Conservation (phyloP, 352 stramenopile species). For the Phytophthora boehmeriae region DNA sequence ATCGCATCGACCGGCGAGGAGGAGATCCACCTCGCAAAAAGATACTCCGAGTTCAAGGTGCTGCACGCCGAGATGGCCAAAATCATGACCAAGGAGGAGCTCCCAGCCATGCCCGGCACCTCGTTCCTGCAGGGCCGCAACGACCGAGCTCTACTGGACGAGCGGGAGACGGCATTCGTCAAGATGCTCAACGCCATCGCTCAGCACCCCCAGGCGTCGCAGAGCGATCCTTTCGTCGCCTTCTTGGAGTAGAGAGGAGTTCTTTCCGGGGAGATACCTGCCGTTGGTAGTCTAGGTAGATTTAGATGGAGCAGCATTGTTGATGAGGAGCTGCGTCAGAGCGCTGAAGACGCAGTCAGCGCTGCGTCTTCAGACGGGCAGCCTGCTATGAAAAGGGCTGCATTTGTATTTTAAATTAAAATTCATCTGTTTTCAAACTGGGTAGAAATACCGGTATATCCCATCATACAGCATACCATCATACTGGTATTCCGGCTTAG, state of each 20-base stretch:
- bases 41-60: conserved; percentile 81
- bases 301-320: not conserved
- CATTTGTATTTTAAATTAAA: too few relatives aligned
- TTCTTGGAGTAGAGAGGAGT: conserved; percentile 53
- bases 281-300: conserved; percentile 28
- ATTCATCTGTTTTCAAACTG: too few relatives aligned
- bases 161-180: conserved; percentile 62
- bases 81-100: conserved; percentile 59
- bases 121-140: conserved; percentile 56
- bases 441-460: too few relatives aligned
- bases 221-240: conserved; percentile 46
- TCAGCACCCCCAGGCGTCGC: conserved; percentile 46
- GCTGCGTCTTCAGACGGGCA: not conserved
- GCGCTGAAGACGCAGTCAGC: not conserved
- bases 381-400: too few relatives aligned
- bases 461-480: conserved; percentile 16
- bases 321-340: too few relatives aligned
- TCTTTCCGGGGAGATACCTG: conserved; percentile 7
- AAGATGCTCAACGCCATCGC: conserved; percentile 72
- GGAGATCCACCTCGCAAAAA: conserved; percentile 57
- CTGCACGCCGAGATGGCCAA: conserved; percentile 60
- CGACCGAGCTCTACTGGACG: conserved; percentile 56
- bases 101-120: conserved; percentile 56
- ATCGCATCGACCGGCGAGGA: conserved; percentile 41
- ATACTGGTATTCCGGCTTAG: conserved; percentile 2